Evolutionary conservation across 2,329 filamentous ascomycete species (phyloP).

Genomic region (Colletotrichum sp.): DNA sequence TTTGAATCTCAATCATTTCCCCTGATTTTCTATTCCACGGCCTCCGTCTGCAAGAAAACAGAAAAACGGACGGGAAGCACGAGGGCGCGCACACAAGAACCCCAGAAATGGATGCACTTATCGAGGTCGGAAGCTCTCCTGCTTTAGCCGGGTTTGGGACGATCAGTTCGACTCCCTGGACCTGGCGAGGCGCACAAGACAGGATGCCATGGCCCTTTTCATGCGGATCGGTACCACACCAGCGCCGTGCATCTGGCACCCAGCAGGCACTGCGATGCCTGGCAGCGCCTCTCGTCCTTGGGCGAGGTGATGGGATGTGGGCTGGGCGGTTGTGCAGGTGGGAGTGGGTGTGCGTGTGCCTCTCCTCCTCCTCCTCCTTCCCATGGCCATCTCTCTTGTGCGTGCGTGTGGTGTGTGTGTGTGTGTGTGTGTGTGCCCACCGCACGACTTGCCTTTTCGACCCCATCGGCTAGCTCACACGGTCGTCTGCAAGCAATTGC

Average conservation of each 20-base stretch:
- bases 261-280: neutral
- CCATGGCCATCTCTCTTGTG: neutral
- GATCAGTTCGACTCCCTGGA: neutral
- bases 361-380: neutral
- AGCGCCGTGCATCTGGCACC: neutral
- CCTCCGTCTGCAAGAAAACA: neutral
- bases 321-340: neutral
- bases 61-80: neutral
- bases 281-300: neutral
- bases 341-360: neutral
- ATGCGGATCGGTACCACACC: conserved; percentile 5
- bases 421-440: conserved; percentile 1
- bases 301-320: neutral
- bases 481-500: conserved; percentile 9
- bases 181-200: conserved; percentile 2
- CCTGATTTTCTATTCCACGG: neutral
- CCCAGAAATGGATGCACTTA: neutral
- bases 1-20: neutral
- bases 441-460: conserved; percentile 13
- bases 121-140: neutral
- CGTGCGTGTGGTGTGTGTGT: neutral
- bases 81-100: neutral
- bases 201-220: neutral
- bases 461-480: neutral
- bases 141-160: neutral